Conservation (phyloP, 2,329 filamentous ascomycete species). For the Niveomyces coronatus region DNA sequence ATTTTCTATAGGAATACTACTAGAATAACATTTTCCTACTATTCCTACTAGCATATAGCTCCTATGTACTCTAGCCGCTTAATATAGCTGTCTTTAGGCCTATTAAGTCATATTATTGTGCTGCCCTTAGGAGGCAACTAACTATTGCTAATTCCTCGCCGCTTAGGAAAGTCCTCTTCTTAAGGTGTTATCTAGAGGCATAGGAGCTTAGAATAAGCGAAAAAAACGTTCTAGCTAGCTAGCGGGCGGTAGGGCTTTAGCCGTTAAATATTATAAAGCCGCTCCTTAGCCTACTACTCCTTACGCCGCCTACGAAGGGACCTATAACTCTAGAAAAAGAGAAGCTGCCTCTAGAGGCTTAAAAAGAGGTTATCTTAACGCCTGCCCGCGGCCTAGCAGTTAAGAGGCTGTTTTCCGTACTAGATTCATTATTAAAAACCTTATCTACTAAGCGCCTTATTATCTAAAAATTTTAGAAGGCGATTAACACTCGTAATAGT, state of each 20-base stretch:
- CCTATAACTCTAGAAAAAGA: no score
- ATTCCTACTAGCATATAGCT: slow-evolving; percentile 1
- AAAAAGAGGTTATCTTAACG: no score
- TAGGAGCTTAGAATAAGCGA: not conserved
- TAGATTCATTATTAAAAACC: not conserved
- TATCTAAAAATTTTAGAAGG: not conserved
- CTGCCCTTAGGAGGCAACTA: not conserved
- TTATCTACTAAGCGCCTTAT: not conserved
- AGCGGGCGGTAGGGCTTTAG: not conserved
- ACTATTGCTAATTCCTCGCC: not conserved
- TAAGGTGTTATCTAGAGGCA: not conserved
- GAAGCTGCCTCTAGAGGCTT: no score
- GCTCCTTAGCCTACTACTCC: no score
- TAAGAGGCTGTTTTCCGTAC: not conserved
- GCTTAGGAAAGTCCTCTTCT: not conserved
- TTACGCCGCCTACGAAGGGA: no score
- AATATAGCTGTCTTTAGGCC: not conserved
- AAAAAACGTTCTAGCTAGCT: no score
- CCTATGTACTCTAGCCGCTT: not conserved
- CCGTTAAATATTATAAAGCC: not conserved
- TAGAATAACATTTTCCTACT: slow-evolving; percentile 1
- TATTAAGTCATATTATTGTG: not conserved
- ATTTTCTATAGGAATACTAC: slow-evolving; percentile 3
- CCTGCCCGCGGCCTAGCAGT: no score
- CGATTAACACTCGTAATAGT: no score